These are phyloP conservation scores for Penicillium macrosclerotiorum DNA, from an alignment of 495 filamentous ascomycete species.

Conservation along the genomic window DNA sequence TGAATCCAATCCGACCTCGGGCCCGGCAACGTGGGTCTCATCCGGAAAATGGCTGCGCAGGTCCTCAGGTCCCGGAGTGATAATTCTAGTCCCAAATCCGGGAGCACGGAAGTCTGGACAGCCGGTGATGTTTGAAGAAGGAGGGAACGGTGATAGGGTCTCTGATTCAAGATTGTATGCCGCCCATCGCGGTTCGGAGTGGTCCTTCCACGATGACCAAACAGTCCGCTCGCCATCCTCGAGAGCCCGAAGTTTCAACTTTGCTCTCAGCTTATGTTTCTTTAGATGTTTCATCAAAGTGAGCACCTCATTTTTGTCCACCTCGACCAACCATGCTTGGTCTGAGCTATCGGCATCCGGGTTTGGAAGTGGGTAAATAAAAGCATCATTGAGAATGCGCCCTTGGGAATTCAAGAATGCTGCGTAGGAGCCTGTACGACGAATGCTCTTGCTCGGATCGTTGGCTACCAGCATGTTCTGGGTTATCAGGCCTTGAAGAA, in stretches of 20 bases:
- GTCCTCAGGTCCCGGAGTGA: conserved; percentile 44
- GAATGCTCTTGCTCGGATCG: conserved; percentile 31
- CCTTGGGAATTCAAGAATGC: conserved; percentile 86
- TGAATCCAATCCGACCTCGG: conserved; percentile 31
- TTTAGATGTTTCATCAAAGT: conserved; percentile 67
- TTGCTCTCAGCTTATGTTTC: conserved; percentile 79
- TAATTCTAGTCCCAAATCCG: conserved; percentile 60
- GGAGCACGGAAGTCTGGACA: conserved; percentile 65
- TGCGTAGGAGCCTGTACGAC: conserved; percentile 59
- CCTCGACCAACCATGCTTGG: conserved; percentile 75
- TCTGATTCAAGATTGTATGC: conserved; percentile 43
- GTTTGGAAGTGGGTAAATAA: conserved; percentile 68
- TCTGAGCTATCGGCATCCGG: conserved; percentile 29
- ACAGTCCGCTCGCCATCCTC: conserved; percentile 59
- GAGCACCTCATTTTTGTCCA: conserved; percentile 64
- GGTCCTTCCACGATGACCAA: conserved; percentile 66
- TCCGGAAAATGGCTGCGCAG: conserved; percentile 38
- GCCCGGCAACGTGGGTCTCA: conserved; percentile 33
- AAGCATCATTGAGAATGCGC: conserved; percentile 81
- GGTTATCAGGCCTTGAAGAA: conserved; percentile 85
- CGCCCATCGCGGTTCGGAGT: conserved; percentile 44
- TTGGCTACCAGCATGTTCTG: conserved; percentile 60
- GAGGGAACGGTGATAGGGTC: conserved; percentile 26
- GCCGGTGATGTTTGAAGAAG: conserved; percentile 31
- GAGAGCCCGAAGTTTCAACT: conserved; percentile 64